Conservation (phyloP, 2,329 filamentous ascomycete genomes). For the Fusarium anguioides region DNA sequence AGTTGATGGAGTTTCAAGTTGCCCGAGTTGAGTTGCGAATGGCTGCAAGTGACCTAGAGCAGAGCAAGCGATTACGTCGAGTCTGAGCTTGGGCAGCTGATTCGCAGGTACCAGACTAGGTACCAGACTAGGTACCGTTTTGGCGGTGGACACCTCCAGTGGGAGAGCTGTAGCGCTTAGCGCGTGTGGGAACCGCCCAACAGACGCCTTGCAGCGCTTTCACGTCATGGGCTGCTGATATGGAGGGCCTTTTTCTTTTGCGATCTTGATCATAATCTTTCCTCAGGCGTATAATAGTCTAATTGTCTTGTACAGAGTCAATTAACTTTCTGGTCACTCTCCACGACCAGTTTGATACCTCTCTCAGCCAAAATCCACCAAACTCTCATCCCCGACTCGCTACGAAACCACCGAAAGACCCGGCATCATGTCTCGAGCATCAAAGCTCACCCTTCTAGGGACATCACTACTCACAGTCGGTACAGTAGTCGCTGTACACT, state of each 20-base stretch:
- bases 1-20: slow-evolving; percentile 28
- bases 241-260: slow-evolving; percentile 25
- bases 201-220: slow-evolving; percentile 27
- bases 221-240: slow-evolving; percentile 32
- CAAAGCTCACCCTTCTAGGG: slow-evolving; percentile 83
- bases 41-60: slow-evolving; percentile 25
- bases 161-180: slow-evolving; percentile 22
- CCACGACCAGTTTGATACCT: no score
- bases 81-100: slow-evolving; percentile 38
- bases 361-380: background rate
- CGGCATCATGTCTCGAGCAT: slow-evolving; percentile 82
- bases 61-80: slow-evolving; percentile 38
- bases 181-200: slow-evolving; percentile 30
- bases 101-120: slow-evolving; percentile 28
- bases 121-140: slow-evolving; percentile 18
- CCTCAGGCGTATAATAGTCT: background rate
- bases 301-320: background rate
- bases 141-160: slow-evolving; percentile 9
- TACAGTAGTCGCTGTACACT: slow-evolving; percentile 89
- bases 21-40: slow-evolving; percentile 24
- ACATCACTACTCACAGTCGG: slow-evolving; percentile 80
- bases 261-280: slow-evolving; percentile 19
- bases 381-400: background rate
- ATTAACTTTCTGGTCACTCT: background rate
- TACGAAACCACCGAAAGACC: background rate